Evolutionary conservation across 2,329 filamentous ascomycete genomes (phyloP).

Genomic region (Thyridium curvatum): DNA sequence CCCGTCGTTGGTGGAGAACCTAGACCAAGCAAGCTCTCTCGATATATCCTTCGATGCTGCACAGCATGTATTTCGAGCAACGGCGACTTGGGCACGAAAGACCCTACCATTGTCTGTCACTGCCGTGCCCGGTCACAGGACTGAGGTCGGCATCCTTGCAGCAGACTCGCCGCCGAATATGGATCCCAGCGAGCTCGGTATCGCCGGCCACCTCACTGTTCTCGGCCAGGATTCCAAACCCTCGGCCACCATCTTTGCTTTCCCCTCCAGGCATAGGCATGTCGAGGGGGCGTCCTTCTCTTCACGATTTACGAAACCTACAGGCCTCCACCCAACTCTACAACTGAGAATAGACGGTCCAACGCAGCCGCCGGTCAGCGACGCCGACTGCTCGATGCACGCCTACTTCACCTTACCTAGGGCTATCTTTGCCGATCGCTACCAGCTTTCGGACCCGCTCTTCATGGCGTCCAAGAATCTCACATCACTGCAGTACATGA

Average conservation of each 20-base stretch:
- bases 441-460: slow-evolving; percentile 71
- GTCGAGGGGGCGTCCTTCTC: slow-evolving; percentile 48
- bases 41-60: slow-evolving; percentile 73
- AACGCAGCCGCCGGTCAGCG: not conserved
- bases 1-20: slow-evolving; percentile 32
- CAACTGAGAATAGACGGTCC: slow-evolving; percentile 41
- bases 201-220: slow-evolving; percentile 73
- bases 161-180: slow-evolving; percentile 51
- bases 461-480: slow-evolving; percentile 81
- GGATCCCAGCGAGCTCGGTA: slow-evolving; percentile 67
- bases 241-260: slow-evolving; percentile 74
- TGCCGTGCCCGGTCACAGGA: slow-evolving; percentile 41
- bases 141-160: slow-evolving; percentile 77
- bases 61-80: slow-evolving; percentile 58
- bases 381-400: slow-evolving; percentile 64
- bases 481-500: slow-evolving; percentile 58
- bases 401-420: slow-evolving; percentile 79
- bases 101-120: slow-evolving; percentile 32
- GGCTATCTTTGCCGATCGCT: slow-evolving; percentile 77
- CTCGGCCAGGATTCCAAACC: slow-evolving; percentile 68
- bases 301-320: slow-evolving; percentile 60
- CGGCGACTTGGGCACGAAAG: slow-evolving; percentile 54
- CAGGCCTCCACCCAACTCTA: slow-evolving; percentile 78
- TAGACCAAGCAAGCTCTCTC: slow-evolving; percentile 52
- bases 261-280: slow-evolving; percentile 70